These are phyloP conservation scores for Fusarium pseudonygamai DNA, from an alignment of 2,329 filamentous ascomycete species.

Conservation along the genomic window DNA sequence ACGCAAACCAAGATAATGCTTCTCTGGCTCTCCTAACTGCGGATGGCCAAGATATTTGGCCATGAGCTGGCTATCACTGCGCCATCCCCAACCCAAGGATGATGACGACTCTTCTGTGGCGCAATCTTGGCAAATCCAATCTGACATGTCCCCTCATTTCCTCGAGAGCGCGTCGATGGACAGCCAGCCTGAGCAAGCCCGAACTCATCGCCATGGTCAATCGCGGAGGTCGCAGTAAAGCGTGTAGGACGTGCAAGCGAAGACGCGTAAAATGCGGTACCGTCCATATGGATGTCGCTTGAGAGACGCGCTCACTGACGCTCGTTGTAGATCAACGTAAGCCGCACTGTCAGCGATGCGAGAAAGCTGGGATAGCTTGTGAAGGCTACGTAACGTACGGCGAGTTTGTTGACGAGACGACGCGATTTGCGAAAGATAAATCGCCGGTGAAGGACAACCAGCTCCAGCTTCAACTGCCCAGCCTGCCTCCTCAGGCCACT, in stretches of 20 bases:
- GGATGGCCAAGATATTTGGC: background rate
- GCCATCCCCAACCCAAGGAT: background rate
- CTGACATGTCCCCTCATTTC: constrained; percentile 4
- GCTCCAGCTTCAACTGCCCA: background rate
- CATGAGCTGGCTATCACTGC: background rate
- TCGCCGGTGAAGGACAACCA: background rate
- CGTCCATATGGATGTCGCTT: background rate
- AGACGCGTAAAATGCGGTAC: constrained; percentile 25
- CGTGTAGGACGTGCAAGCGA: constrained; percentile 21
- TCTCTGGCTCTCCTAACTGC: background rate
- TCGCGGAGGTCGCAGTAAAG: constrained; percentile 21
- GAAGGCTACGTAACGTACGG: background rate
- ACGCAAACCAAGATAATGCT: background rate
- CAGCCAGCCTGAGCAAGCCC: background rate
- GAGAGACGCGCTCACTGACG: background rate
- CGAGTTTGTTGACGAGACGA: constrained; percentile 19
- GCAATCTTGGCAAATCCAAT: constrained; percentile 17
- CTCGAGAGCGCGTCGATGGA: background rate
- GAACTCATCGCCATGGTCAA: constrained; percentile 8
- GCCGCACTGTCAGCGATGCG: constrained; percentile 9
- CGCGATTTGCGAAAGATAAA: background rate
- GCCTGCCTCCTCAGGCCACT: accelerated
- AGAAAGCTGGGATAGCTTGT: background rate
- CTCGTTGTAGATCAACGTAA: constrained; percentile 5
- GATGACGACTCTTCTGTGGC: constrained; percentile 18